A percentile compares a stretch with the other conserved stretches of the same genome.
These are phyloP conservation scores for Thozetella sp. DNA, from an alignment of 495 filamentous ascomycete genomes.

Conservation along the genomic window DNA sequence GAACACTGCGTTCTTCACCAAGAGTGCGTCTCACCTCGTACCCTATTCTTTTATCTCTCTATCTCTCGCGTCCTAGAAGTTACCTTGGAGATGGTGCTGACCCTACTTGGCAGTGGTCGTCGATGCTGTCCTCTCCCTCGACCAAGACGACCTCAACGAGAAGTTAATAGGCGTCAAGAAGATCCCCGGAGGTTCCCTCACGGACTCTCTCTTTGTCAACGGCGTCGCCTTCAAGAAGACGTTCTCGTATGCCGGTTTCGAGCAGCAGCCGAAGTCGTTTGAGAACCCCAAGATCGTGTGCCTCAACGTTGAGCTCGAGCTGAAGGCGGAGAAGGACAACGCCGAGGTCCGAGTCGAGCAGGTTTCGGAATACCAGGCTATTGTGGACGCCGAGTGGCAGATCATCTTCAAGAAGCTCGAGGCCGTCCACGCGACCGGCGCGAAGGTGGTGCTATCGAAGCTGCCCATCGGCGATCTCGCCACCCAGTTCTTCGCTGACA, in stretches of 20 bases:
- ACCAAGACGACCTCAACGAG: constrained; percentile 96
- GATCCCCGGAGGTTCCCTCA: constrained; percentile 92
- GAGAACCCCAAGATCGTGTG: constrained; percentile 92
- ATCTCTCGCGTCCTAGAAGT: too few relatives aligned
- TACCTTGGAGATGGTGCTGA: too few relatives aligned
- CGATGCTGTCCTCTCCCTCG: constrained; percentile 93
- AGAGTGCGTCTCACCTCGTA: constrained; percentile 64
- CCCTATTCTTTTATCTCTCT: background rate
- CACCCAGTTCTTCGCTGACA: constrained; percentile 97
- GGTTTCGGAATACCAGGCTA: constrained; percentile 98
- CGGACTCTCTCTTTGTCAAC: constrained; percentile 96
- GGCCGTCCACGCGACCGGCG: constrained; percentile 86
- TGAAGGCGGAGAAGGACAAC: constrained; percentile 99
- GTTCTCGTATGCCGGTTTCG: constrained; percentile 98
- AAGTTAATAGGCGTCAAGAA: constrained; percentile 98
- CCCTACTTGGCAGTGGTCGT: constrained; percentile 75
- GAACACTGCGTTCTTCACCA: constrained; percentile 95
- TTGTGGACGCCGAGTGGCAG: constrained; percentile 99
- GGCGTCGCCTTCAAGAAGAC: constrained; percentile 99
- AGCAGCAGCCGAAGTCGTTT: constrained; percentile 97
- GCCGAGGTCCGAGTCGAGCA: constrained; percentile 97
- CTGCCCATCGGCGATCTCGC: constrained; percentile 96
- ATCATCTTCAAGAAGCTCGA: constrained; percentile 99
- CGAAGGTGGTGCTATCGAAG: constrained; percentile 96
- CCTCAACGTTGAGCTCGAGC: constrained; percentile 94